Conservation (phyloP, 345 rosid species). For the Lagerstroemia speciosa region DNA sequence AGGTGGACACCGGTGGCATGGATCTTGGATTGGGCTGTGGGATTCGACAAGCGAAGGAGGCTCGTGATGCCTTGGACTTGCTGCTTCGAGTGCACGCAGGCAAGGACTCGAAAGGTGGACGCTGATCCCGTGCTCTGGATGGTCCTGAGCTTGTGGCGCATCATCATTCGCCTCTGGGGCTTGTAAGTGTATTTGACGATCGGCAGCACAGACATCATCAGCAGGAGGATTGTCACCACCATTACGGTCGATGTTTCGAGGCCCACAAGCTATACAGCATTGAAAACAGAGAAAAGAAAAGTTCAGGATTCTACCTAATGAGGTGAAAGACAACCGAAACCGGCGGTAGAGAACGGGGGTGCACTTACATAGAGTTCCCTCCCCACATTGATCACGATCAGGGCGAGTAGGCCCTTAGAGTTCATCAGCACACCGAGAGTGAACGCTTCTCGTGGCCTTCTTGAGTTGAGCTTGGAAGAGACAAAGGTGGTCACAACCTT, state of each 20-base stretch:
- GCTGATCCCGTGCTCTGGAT: conserved; percentile 24
- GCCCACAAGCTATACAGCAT: conserved; percentile 40
- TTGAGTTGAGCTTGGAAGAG: conserved; percentile 17
- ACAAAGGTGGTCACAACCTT: conserved; percentile 37
- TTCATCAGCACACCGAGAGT: conserved; percentile 55
- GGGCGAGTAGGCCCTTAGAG: conserved; percentile 52
- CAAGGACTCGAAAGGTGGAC: conserved; percentile 29
- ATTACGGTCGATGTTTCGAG: conserved; percentile 27
- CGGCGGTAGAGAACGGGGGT: too few relatives aligned
- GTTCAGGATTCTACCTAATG: too few relatives aligned
- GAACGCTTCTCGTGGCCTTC: conserved; percentile 25
- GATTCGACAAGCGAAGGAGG: conserved; percentile 35
- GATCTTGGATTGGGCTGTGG: conserved; percentile 32
- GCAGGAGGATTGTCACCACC: conserved; percentile 22
- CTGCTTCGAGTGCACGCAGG: conserved; percentile 25
- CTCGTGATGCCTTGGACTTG: conserved; percentile 29
- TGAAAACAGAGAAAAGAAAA: too few relatives aligned
- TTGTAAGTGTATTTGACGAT: conserved; percentile 18
- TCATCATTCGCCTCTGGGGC: conserved; percentile 16
- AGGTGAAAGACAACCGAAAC: too few relatives aligned
- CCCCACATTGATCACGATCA: conserved; percentile 41
- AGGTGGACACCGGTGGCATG: conserved; percentile 39
- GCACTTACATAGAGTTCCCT: conserved; percentile 30
- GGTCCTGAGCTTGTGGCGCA: conserved; percentile 28
- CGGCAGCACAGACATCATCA: conserved; percentile 40